Evolutionary conservation across 2,329 filamentous ascomycete species (phyloP), one percentile per base, ranked within the genome.

Genomic region (Canariomyces notabilis): DNA sequence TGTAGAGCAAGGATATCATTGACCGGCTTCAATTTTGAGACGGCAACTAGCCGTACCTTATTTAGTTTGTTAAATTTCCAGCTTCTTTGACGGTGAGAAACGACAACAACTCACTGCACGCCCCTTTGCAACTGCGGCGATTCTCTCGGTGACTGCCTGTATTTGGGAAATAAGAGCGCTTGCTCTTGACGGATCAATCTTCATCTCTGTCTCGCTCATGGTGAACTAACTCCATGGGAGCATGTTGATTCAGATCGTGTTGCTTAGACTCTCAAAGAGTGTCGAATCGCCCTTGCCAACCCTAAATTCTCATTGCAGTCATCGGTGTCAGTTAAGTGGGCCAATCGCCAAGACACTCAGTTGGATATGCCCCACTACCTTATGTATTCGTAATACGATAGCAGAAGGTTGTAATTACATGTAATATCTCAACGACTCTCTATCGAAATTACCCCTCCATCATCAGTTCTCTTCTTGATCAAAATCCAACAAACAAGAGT

Each of bases 1-100:
- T 94, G 85, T 1, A 98, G 79, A 22, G 89, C 85, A 45, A 95
- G 75, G 59, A 98, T 86, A 65, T 98, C 93, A 59, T 87, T 87
- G 49, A 83, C 88, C 12, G 93, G 91, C 70, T 98, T 97, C 56
- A 96, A 76, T 68, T 98, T 98, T 33, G 90, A 96, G 40, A 98
- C 93, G 21, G 93, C 91, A 34, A 98, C 89, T 32, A 98, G 77
- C 37, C 93, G 84, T 53, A 91, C 79, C 83, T 88, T 56, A 39
- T 20, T 44, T 19, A 15, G 7, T 11, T 8, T 36, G 48, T 61
- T 33, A 61, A 59, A 48, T 52, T 46, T 59, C 21, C 9, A 23
- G 5, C n/a, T 31, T 23, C 26, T 37, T 22, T 19, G 26, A 15
- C 19, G 7, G 23, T 19, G 8, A 37, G 9, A n/a, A 3, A 18